Evolutionary conservation across 805 yeast species (phyloP), one percentile per base, ranked within the genome.

Genomic region (Saccharomyces mikatae): DNA sequence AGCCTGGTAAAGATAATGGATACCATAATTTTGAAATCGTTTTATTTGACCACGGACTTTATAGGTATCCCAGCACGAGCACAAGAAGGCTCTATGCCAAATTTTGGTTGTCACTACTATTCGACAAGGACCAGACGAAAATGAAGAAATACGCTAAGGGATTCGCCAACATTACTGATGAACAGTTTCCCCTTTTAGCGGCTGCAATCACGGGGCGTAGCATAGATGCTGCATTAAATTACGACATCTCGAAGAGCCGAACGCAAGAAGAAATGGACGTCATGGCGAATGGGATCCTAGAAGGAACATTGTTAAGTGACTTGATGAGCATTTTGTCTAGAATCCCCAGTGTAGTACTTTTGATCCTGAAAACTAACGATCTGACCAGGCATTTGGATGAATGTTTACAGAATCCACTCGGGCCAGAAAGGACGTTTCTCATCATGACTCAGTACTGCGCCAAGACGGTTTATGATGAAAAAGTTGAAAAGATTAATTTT

Each of bases 191-290:
- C 24, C 74, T 94, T 11, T 86, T 94, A 66, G 87, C 95, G 0
- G 90, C 96, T 1, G 97, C 98, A 1, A 84, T 94, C 47, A 94
- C 99, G 0, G 99, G 99, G 0, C 76, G 99, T 55, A 95, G 91
- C 62, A 87, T 87, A 26, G 82, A 86, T 22, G 81, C 83, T 53
- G 92, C 95, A 0, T 66, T 87, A 52, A 77, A 78, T 58, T 83
- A 85, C 52, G 86, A 87, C 58, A 77, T 86, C 17, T 72, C 78
- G 13, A 70, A 78, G 30, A 65, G 71, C 0, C 76, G 97, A 52
- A 71, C 80, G 22, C 74, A 77, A 0, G 76, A 74, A 0, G 99
- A 94, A 68, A 79, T 87, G 41, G 73, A 70, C 4, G 76, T 74
- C 29, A 91, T 94, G 87, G 83, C 86, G 48, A 65, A 64, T 3